Evolutionary conservation across 1,284 basidiomycete genomes (phyloP).

Genomic region (Sporisorium reilianum): DNA sequence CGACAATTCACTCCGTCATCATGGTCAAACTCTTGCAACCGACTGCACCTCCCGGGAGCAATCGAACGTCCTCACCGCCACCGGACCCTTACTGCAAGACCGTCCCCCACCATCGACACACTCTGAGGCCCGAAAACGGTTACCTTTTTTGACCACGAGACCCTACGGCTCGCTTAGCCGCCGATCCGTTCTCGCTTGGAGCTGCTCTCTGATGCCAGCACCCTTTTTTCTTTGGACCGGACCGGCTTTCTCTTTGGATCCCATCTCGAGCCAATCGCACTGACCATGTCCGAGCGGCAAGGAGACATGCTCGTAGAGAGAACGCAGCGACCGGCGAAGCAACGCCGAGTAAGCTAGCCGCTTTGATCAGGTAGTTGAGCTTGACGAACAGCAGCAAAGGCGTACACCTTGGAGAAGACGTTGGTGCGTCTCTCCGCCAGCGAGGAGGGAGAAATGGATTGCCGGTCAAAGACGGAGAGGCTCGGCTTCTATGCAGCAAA

Average conservation of each 20-base stretch:
- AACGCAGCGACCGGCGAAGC: conserved; percentile 1
- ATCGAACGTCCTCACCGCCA: too few relatives aligned
- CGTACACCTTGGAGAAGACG: neutral
- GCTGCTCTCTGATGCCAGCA: neutral
- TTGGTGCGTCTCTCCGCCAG: neutral
- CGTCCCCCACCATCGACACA: too few relatives aligned
- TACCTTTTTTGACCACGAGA: conserved; percentile 7
- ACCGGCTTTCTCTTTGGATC: conserved; percentile 4
- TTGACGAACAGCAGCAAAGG: neutral
- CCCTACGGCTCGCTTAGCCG: conserved; percentile 9
- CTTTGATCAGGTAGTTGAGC: neutral
- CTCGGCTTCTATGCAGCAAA: conserved; percentile 2
- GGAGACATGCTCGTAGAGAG: too few relatives aligned
- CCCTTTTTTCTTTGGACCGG: neutral
- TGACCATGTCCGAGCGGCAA: neutral
- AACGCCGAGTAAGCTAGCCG: neutral
- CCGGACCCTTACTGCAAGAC: too few relatives aligned
- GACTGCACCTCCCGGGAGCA: too few relatives aligned
- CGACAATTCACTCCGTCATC: neutral
- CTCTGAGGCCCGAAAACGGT: neutral
- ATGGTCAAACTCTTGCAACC: neutral
- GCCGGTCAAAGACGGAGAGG: neutral
- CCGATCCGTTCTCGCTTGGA: neutral
- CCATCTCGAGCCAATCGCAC: neutral
- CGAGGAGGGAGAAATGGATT: neutral